Conservation (phyloP, 1,139 yeast species). For the Pichia cactophila region DNA sequence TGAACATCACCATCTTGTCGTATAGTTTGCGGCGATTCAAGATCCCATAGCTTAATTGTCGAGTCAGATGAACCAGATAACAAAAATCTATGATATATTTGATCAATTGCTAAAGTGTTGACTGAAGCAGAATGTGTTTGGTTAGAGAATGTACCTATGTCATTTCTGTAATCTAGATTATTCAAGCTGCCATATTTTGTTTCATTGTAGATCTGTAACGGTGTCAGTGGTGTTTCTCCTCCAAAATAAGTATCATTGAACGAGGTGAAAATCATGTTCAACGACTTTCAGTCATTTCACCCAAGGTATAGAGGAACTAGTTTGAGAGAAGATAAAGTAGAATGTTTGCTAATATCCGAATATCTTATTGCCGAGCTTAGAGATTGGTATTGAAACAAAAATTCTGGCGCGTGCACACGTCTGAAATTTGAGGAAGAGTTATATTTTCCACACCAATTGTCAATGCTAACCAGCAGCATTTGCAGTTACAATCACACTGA, state of each 20-base stretch:
- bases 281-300: no score
- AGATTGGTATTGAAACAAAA: no score
- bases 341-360: no score
- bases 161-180: slow-evolving; percentile 14
- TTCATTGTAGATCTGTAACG: slow-evolving; percentile 19
- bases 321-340: no score
- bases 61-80: slow-evolving; percentile 78
- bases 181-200: slow-evolving; percentile 19
- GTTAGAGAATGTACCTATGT: slow-evolving; percentile 5
- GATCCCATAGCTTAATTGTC: slow-evolving; percentile 57
- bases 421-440: no score
- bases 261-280: slow-evolving; percentile 1
- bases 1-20: slow-evolving; percentile 13
- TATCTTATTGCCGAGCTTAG: no score
- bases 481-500: neutral
- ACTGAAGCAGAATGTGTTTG: slow-evolving; percentile 36
- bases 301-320: no score
- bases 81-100: slow-evolving; percentile 39
- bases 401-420: no score
- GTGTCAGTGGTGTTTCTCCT: slow-evolving; percentile 6
- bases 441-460: no score
- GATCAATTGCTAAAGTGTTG: slow-evolving; percentile 61
- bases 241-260: neutral
- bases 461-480: no score
- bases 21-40: slow-evolving; percentile 12